phyloP scores from a whole-genome alignment of 2,329 filamentous ascomycete species.

The Fusarium ramigenum region DNA sequence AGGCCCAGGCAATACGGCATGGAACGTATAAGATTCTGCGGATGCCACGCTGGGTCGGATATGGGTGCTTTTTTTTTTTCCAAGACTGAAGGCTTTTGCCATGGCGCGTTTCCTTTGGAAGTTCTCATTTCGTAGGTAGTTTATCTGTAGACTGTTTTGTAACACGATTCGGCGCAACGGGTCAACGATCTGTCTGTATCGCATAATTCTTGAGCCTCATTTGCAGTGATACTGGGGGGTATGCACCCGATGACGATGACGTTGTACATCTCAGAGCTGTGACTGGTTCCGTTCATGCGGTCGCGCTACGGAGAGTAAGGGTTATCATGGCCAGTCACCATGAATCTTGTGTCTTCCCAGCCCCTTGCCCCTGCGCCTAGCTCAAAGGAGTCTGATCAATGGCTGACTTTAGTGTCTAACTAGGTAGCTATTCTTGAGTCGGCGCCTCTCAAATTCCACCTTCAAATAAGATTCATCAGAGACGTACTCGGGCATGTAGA shows the following conservation, averaged over 20 bases:
- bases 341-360: not conserved
- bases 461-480: not conserved
- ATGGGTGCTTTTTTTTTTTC: constrained; percentile 32
- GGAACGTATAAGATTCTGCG: constrained; percentile 34
- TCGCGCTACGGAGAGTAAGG: not conserved
- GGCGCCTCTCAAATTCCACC: not conserved
- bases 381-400: constrained; percentile 7
- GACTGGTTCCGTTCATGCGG: constrained; percentile 23
- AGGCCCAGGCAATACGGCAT: constrained; percentile 32
- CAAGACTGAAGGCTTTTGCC: constrained; percentile 40
- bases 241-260: constrained; percentile 9
- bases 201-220: not conserved
- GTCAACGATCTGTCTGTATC: constrained; percentile 29
- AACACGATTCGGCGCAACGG: constrained; percentile 38
- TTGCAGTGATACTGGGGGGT: not conserved
- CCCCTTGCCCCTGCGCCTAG: constrained; percentile 15
- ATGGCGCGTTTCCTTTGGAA: constrained; percentile 39
- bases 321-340: not conserved
- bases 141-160: constrained; percentile 40
- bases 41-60: constrained; percentile 29
- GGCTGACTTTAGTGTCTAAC: not conserved
- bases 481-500: not conserved
- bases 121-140: constrained; percentile 43
- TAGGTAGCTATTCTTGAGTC: not conserved
- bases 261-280: constrained; percentile 10